phyloP scores from a whole-genome alignment of 441 rosid genomes.

The Isatis lusitanica region DNA sequence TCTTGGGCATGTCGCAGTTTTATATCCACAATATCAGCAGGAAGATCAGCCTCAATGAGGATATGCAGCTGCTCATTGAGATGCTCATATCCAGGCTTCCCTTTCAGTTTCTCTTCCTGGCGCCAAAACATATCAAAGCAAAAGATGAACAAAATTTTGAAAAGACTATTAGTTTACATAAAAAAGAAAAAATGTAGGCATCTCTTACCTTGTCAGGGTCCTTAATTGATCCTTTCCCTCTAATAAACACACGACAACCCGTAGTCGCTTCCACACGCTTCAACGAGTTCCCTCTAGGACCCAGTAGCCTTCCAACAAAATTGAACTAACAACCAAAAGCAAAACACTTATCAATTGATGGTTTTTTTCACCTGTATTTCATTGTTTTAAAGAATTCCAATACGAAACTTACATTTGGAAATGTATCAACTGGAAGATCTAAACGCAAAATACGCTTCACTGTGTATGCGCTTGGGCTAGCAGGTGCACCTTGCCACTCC shows the following conservation, averaged over 20 bases:
- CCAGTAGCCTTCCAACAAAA: constrained; percentile 90
- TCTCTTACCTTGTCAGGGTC: constrained; percentile 83
- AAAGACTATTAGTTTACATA: neutral
- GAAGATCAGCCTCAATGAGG: constrained; percentile 90
- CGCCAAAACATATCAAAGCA: constrained; percentile 23
- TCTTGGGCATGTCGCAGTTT: constrained; percentile 94
- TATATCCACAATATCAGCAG: constrained; percentile 77
- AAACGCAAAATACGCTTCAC: constrained; percentile 93
- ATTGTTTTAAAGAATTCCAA: neutral
- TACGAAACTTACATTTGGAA: constrained; percentile 32
- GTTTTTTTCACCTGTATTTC: neutral
- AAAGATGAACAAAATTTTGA: constrained; percentile 23
- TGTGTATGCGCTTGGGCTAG: constrained; percentile 86
- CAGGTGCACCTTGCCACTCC: constrained; percentile 98
- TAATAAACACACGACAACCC: constrained; percentile 89
- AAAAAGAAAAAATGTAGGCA: neutral
- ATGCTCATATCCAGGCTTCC: constrained; percentile 96
- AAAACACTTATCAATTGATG: constrained; percentile 20
- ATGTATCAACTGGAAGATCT: constrained; percentile 94
- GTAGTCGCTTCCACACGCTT: constrained; percentile 93
- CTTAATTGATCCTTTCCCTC: constrained; percentile 96
- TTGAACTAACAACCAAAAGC: constrained; percentile 63
- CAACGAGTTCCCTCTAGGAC: constrained; percentile 88
- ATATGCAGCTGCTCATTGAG: constrained; percentile 93
- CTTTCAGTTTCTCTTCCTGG: constrained; percentile 91